Evolutionary conservation across 73 alveolate genomes (phyloP), one percentile per base, ranked within the genome.

Genomic region (Paramecium sonneborni): DNA sequence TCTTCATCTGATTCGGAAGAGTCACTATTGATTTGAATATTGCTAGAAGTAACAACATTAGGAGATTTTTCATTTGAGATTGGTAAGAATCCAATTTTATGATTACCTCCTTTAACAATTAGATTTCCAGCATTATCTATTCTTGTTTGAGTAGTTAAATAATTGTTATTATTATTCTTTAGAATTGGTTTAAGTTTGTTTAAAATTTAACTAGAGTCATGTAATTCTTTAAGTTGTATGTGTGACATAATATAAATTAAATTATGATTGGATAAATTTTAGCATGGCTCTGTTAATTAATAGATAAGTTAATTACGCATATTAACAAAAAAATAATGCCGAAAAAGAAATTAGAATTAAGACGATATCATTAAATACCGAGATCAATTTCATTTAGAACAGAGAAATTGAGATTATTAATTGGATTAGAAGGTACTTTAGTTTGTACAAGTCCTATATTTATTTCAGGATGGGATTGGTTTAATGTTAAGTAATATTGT

Each of bases 361-460:
- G 12, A 62, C 39, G 26, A 23, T 62, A 62, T 26, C 48, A 62
- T 0, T 24, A 26, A 30, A 62, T 62, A 5, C 84, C 84, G 1
- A 62, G 84, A n/a, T 30, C 48, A 12, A 62, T 23, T 62, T 62
- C 84, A 62, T 62, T 14, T 26, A 14, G 24, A 2, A 30, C 39
- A 2, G 84, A 46, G 26, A 62, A 30, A 62, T 62, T 62, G 52
- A 62, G 24, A 62, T 62, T 72, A 72, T 20, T 72, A 18, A 20
- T 72, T 14, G 86, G 86, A 35, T 72, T 72, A 34, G 86, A 72
- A 37, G 86, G 86, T 18, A 72, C 86, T 35, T 21, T 72, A 3
- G 86, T 72, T 72, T 72, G 57, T 18, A 72, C 86, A 28, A 72
- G 57, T 72, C 58, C 37, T 11, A 12, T 7, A 14, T 18, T 18